A percentile compares a stretch with the other conserved stretches of the same genome.
These are phyloP conservation scores for Penicillium sp. DNA, from an alignment of 2,329 filamentous ascomycete genomes.

Conservation along the genomic window DNA sequence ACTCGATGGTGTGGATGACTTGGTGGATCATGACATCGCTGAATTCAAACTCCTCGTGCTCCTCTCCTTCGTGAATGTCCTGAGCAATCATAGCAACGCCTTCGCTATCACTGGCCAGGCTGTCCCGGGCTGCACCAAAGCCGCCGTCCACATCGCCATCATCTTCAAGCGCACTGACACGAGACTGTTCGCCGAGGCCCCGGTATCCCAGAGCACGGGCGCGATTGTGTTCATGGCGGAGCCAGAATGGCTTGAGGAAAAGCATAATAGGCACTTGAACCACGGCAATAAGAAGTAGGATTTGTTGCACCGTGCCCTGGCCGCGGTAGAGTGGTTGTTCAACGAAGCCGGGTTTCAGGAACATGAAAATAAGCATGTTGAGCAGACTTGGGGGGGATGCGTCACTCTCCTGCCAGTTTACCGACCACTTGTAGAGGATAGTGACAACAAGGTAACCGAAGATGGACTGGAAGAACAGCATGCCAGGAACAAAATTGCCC, in stretches of 20 bases:
- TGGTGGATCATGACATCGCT: conserved; percentile 98
- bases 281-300: conserved; percentile 79
- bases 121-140: conserved; percentile 62
- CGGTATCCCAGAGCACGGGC: conserved; percentile 87
- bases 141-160: conserved; percentile 72
- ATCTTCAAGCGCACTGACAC: conserved; percentile 85
- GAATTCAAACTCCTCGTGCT: conserved; percentile 97
- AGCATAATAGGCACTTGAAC: conserved; percentile 85
- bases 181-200: conserved; percentile 83
- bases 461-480: conserved; percentile 99
- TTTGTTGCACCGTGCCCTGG: conserved; percentile 72
- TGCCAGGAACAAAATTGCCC: conserved; percentile 95
- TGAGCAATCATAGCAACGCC: conserved; percentile 86
- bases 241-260: conserved; percentile 93
- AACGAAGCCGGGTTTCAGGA: conserved; percentile 77
- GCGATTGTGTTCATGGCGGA: conserved; percentile 89
- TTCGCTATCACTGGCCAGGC: conserved; percentile 73
- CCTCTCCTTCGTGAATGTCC: conserved; percentile 71
- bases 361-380: conserved; percentile 99
- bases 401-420: conserved; percentile 75
- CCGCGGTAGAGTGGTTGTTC: conserved; percentile 71
- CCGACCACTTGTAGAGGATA: conserved; percentile 95
- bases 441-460: conserved; percentile 94
- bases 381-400: conserved; percentile 78
- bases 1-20: conserved; percentile 98